Base-by-base conservation (phyloP, 176 grass and related monocot species). In the Rhynchospora pubera region DNA sequence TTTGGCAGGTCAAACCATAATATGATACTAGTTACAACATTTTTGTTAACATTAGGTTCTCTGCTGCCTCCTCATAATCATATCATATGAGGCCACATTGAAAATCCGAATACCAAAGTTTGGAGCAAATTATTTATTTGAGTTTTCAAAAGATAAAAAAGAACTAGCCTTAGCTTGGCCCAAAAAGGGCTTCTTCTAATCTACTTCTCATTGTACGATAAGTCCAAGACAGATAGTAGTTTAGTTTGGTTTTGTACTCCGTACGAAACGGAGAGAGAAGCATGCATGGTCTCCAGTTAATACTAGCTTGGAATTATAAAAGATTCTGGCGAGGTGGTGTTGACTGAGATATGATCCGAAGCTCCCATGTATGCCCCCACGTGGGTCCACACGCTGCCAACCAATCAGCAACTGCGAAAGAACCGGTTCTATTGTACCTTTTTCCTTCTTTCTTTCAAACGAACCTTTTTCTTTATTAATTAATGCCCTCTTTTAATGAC, bases 361-460 rank as follows among this genome's bases (percentile, higher is more conserved):
- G 22, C 46, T 74, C 45, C 46, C 7, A 74, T 24, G 0, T n/a
- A 28, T 19, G n/a, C n/a, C 50, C 68, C 72, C 57, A 80, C 77
- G 56, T 62, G 58, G 77, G 78, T 62, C 78, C 30, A 80, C 47
- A 82, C 79, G 59, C 59, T 82, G 34, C 79, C 79, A 82, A 67
- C 79, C 79, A 82, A 82, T 82, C 45, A 82, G 39, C 43, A 82
- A 82, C 42, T 82, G 44, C 22, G 19, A 65, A 34, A 3, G 5
- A 48, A 39, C 24, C 23, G 24, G 63, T 15, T 66, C 26, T 39
- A 66, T 66, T 15, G 1, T 3, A 5, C 10, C 21, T 47, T 21
- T 14, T 9, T 68, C 18, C 0, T 22, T 47, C 2, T 70, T 21
- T 19, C 5, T 21, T 45, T 8, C 10, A 34, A 66, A 66, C 65